Evolutionary conservation across 2,329 filamentous ascomycete species (phyloP), one percentile per base, ranked within the genome.

Genomic region (Fusarium sp.): DNA sequence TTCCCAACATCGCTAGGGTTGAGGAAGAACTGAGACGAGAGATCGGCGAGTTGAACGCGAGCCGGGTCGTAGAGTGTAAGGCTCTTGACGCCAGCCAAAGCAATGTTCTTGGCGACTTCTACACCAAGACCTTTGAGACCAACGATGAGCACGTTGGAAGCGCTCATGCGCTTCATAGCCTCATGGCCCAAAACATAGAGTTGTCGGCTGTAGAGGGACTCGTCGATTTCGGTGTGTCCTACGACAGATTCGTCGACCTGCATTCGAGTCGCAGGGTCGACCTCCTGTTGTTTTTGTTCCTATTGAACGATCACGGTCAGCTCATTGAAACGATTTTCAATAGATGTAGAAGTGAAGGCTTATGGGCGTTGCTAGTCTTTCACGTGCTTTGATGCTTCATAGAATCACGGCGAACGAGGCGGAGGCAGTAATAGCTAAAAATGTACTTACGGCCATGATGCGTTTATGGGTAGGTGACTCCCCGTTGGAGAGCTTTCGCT

Each of bases 111-210:
- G 73, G 95, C 94, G 71, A 99, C 95, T 80, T 99, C 95, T 53
- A 97, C 94, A 81, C 95, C 95, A 36, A 99, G 86, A 47, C 95
- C 95, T 77, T 95, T 94, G 68, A 98, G 82, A 65, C 95, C 95
- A 62, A 94, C 91, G 53, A 99, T 85, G 49, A 99, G 90, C 58
- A 99, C 87, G 74, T 98, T 96, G 52, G 95, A 98, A 61, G 93
- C 91, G 73, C 93, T 88, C 95, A 99, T 99, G 73, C 95, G 93
- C 85, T 96, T 98, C 95, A 99, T 99, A 67, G 95, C 95, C 78
- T 89, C 87, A 72, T 90, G 87, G 64, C 87, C 87, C 47, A 89
- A 77, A 59, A 90, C 88, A 73, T 90, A 90, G 70, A 91, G 88
- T 79, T 91, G 88, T 74, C 88, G 84, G 75, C 88, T 90, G 81